These are phyloP conservation scores for Ophiognomonia clavigignenti-juglandacearum DNA, from an alignment of 2,329 filamentous ascomycete genomes.

Conservation along the genomic window DNA sequence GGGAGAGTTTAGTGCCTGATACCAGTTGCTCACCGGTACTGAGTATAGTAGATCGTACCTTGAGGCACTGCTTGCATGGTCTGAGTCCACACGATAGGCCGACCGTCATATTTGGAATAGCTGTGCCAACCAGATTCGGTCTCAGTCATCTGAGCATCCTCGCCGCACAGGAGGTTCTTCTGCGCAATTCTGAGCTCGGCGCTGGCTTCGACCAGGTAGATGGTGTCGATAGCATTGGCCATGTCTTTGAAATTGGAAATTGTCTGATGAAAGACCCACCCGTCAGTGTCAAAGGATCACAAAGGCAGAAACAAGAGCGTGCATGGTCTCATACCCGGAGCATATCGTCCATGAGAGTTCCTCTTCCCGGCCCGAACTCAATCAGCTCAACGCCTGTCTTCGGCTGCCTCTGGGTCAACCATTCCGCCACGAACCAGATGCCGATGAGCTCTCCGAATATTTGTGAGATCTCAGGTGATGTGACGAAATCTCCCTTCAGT, in stretches of 20 bases:
- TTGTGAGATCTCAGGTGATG: slow-evolving; percentile 95
- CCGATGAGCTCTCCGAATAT: slow-evolving; percentile 93
- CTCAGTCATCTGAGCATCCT: slow-evolving; percentile 60
- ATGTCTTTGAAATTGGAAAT: slow-evolving; percentile 79
- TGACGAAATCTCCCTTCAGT: slow-evolving; percentile 90
- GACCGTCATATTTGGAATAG: slow-evolving; percentile 66
- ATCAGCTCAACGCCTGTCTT: slow-evolving; percentile 77
- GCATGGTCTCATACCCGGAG: slow-evolving; percentile 62
- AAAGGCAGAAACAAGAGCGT: neutral
- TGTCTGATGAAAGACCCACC: slow-evolving; percentile 65
- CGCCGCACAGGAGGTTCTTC: slow-evolving; percentile 75
- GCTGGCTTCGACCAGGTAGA: slow-evolving; percentile 95
- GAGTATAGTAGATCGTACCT: slow-evolving; percentile 37
- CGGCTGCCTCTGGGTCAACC: slow-evolving; percentile 82
- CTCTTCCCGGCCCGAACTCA: slow-evolving; percentile 89
- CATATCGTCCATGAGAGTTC: slow-evolving; percentile 96
- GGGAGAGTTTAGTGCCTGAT: slow-evolving; percentile 7
- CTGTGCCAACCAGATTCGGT: slow-evolving; percentile 70
- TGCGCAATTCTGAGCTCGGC: slow-evolving; percentile 71
- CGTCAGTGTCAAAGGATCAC: neutral
- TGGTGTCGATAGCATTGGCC: slow-evolving; percentile 70
- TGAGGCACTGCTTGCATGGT: slow-evolving; percentile 78
- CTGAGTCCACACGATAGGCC: slow-evolving; percentile 86
- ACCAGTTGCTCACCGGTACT: no score
- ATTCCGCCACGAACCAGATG: slow-evolving; percentile 93